Base-by-base conservation (phyloP, 495 filamentous ascomycete species). In the Amorphotheca resinae region DNA sequence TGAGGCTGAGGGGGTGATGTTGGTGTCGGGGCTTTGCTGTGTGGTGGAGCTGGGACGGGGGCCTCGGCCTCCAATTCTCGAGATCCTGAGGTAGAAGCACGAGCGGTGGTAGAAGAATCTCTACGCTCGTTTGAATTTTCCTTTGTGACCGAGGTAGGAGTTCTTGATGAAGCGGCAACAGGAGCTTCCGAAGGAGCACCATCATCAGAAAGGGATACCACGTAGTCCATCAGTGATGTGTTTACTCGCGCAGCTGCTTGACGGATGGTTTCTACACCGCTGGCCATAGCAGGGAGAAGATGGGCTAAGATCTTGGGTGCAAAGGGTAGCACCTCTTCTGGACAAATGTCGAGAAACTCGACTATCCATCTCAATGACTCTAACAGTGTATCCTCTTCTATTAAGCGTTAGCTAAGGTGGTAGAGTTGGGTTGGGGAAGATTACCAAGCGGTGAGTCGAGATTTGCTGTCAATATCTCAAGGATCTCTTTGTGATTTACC, bases 301-400 rank as follows among this genome's bases (percentile, higher is more conserved):
- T 94, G 87, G 1, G 86, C 84, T 26, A 99, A 64, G 33, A 99
- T 77, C 39, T 84, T 78, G 11, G 93, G 93, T 1, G 93, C 87
- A 59, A 96, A 96, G 1, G 80, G 80, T 26, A 99, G 71, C n/a
- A 99, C 89, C 50, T 96, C 93, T 58, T 95, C 93, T 3, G 91
- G 89, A 50, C 86, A 95, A 34, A 99, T 94, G 32, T 95, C 88
- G 49, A 99, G 85, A 56, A 99, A 95, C 33, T 79, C 80, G 46
- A 95, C 88, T 50, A 95, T 86, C 93, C 93, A 99, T 31, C 87
- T 77, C 15, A 99, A 68, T 9, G 91, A 84, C 36, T 88, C 91
- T 33, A 95, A 66, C 52, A 93, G 76, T 42, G 91, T 84, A 52
- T 95, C 83, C 59, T 95, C 86, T 52, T 95, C 88, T 79, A 22